Conservation (phyloP, 1,139 yeast species). For the Arxiozyma slooffiae region DNA sequence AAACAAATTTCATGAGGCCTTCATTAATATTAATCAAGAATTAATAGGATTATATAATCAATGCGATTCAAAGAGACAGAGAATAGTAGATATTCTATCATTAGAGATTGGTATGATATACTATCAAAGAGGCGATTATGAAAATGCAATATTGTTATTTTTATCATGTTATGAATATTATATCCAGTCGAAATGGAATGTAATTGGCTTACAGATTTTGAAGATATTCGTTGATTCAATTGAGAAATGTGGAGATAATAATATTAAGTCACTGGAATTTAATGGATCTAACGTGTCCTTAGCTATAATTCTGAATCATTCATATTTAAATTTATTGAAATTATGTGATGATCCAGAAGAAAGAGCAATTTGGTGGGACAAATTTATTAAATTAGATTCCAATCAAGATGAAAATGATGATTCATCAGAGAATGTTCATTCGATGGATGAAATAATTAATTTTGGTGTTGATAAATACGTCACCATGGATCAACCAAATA, state of each 20-base stretch:
- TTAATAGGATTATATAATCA: constrained; percentile 14
- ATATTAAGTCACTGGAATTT: constrained; percentile 16
- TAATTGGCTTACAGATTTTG: constrained; percentile 55
- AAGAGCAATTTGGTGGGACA: constrained; percentile 23
- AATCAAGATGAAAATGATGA: constrained; percentile 7
- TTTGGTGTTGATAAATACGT: constrained; percentile 9
- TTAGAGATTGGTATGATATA: constrained; percentile 73
- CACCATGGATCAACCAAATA: constrained; percentile 13
- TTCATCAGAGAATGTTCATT: constrained; percentile 15
- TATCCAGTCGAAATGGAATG: constrained; percentile 61
- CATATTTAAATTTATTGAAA: constrained; percentile 24
- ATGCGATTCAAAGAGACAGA: constrained; percentile 31
- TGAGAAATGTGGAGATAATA: constrained; percentile 28
- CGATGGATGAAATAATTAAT: constrained; percentile 19
- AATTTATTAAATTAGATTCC: constrained; percentile 15
- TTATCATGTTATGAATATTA: constrained; percentile 62
- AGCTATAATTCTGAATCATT: constrained; percentile 22
- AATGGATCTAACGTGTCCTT: constrained; percentile 24
- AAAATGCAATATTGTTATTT: constrained; percentile 52
- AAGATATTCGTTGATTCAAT: constrained; percentile 63
- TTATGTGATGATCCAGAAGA: constrained; percentile 12
- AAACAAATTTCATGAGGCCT: constrained; percentile 28
- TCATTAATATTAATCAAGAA: constrained; percentile 18
- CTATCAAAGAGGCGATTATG: constrained; percentile 48
- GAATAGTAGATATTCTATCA: constrained; percentile 64